Conservation (phyloP, 192 early-diverging fungal species). For the Cetraspora pellucida region DNA sequence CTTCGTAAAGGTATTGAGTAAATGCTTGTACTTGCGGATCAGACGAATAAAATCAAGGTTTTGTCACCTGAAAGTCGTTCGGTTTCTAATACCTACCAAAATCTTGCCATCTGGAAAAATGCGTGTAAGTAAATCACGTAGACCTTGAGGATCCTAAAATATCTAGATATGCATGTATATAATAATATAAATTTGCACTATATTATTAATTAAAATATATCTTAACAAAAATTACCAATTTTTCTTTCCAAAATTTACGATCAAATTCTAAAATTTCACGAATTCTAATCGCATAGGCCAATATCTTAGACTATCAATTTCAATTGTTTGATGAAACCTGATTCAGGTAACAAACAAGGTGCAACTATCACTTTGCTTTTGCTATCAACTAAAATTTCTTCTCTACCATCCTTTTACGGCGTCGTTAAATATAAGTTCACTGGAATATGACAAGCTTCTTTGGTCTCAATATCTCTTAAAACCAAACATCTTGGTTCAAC, state of each 20-base stretch:
- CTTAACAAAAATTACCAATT: too few species aligned
- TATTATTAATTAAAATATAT: too few species aligned
- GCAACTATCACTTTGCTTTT: constrained; percentile 47
- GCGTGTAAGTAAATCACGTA: constrained; percentile 20
- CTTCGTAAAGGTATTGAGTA: constrained; percentile 42
- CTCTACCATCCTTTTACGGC: neutral
- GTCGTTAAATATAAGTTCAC: constrained; percentile 50
- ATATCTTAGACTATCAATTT: constrained; percentile 60
- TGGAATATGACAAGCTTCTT: constrained; percentile 57
- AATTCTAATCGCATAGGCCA: constrained; percentile 52
- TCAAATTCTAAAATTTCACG: constrained; percentile 34
- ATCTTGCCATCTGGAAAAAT: constrained; percentile 4
- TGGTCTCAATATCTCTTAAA: constrained; percentile 63
- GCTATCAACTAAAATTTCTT: neutral
- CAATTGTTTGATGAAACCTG: constrained; percentile 53
- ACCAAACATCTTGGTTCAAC: constrained; percentile 70
- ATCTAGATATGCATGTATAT: neutral
- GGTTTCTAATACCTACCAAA: neutral
- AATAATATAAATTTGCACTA: neutral
- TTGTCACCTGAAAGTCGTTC: too few species aligned
- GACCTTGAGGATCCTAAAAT: constrained; percentile 32
- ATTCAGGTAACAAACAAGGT: constrained; percentile 63
- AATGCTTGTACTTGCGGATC: constrained; percentile 48
- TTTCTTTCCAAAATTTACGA: constrained; percentile 42
- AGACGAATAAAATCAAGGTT: constrained; percentile 30